Conservation (phyloP, 257 asterid genomes). For the Craterostigma plantagineum region DNA sequence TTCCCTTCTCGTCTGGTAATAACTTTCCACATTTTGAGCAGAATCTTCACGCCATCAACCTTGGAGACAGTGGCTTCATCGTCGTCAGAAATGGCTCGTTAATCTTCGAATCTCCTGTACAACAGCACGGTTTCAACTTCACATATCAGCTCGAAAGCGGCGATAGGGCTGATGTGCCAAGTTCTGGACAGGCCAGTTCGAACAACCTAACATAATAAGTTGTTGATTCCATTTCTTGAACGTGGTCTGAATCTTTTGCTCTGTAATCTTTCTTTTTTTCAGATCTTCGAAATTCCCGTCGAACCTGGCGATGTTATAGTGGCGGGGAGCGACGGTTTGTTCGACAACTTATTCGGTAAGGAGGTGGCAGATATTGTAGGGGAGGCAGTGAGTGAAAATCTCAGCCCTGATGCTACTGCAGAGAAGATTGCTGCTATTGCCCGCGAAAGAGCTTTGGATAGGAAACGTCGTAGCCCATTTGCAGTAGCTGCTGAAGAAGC, state of each 20-base stretch:
- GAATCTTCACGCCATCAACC: conserved; percentile 76
- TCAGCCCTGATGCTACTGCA: conserved; percentile 44
- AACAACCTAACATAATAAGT: background rate
- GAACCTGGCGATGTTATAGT: conserved; percentile 51
- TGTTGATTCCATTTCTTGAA: background rate
- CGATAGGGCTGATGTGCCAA: conserved; percentile 35
- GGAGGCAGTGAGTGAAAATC: conserved; percentile 27
- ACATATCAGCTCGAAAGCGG: conserved; percentile 58
- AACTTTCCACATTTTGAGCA: too few relatives aligned
- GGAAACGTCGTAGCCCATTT: conserved; percentile 37
- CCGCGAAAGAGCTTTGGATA: conserved; percentile 45
- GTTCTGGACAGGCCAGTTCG: conserved; percentile 45
- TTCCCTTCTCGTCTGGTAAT: too few relatives aligned
- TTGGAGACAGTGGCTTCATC: conserved; percentile 83
- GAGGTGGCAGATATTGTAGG: conserved; percentile 44
- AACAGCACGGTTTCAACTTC: conserved; percentile 76
- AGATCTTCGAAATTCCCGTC: conserved; percentile 56
- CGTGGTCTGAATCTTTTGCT: background rate
- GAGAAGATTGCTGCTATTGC: conserved; percentile 44
- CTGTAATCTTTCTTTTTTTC: conserved; percentile 2
- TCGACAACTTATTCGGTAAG: conserved; percentile 47
- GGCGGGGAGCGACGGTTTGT: conserved; percentile 80
- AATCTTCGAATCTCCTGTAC: conserved; percentile 58
- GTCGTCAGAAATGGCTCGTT: conserved; percentile 48
- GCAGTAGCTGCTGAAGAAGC: conserved; percentile 56